phyloP scores from a whole-genome alignment of 306 rosid species.

The Lagenaria siceraria region DNA sequence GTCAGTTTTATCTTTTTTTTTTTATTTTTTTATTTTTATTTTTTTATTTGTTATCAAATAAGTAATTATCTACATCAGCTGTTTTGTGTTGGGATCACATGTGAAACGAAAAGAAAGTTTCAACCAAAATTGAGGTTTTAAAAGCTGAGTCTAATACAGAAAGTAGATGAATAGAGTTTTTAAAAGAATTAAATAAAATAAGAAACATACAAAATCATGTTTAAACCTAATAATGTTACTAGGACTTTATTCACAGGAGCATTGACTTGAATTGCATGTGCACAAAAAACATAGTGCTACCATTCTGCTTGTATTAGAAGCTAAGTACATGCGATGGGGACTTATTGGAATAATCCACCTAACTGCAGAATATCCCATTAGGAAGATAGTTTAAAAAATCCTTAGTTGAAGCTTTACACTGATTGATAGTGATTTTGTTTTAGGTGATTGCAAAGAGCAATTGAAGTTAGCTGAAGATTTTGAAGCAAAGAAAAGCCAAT shows the following conservation, averaged over 20 bases:
- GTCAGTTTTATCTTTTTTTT: not conserved
- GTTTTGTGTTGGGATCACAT: not conserved
- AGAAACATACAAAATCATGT: not conserved
- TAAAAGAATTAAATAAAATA: not conserved
- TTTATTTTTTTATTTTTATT: not conserved
- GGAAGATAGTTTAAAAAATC: not conserved
- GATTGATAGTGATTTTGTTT: not conserved
- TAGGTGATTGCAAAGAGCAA: not conserved
- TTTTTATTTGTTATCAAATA: not conserved
- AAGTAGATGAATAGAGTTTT: not conserved
- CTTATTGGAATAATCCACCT: not conserved
- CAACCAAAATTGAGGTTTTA: not conserved
- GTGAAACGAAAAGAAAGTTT: not conserved
- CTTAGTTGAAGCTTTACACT: not conserved
- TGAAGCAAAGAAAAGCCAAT: not conserved
- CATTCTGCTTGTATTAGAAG: not conserved
- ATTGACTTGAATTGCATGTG: not conserved
- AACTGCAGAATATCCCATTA: not conserved
- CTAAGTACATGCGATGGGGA: not conserved
- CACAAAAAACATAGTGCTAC: not conserved
- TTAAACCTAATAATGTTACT: not conserved
- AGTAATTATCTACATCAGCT: not conserved
- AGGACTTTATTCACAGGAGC: not conserved
- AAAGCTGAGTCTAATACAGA: not conserved
- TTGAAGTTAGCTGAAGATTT: not conserved